Percentiles rank a stretch among this genome's conserved stretches.
phyloP scores from a whole-genome alignment of 352 stramenopile species.

The Globisporangium nodosum region DNA sequence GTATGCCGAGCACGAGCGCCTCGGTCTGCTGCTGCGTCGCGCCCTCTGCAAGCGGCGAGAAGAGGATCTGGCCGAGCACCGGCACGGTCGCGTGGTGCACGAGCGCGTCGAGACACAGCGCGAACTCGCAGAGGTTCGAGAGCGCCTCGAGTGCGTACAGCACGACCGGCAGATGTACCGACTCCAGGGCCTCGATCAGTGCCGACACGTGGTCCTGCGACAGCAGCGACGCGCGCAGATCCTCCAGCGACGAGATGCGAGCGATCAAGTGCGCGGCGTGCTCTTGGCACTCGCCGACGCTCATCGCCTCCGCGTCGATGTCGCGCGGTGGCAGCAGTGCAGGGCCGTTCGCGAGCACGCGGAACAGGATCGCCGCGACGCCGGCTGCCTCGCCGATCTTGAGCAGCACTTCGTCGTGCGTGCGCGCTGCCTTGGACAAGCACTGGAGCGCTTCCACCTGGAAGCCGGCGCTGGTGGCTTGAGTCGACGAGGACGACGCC shows the following conservation, averaged over 20 bases:
- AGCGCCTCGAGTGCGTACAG: slow-evolving; percentile 53
- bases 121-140: slow-evolving; percentile 49
- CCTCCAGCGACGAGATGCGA: slow-evolving; percentile 42
- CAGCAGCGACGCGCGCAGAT: slow-evolving; percentile 41
- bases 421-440: slow-evolving; percentile 40
- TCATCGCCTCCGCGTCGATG: neutral
- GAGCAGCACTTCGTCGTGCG: slow-evolving; percentile 61
- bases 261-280: slow-evolving; percentile 60
- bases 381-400: slow-evolving; percentile 47
- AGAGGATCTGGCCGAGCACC: slow-evolving; percentile 68
- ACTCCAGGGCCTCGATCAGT: slow-evolving; percentile 71
- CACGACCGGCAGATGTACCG: slow-evolving; percentile 60
- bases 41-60: slow-evolving; percentile 21
- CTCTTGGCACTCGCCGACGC: slow-evolving; percentile 29
- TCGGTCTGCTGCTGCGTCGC: slow-evolving; percentile 13
- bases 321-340: neutral
- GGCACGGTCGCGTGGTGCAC: slow-evolving; percentile 70
- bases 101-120: slow-evolving; percentile 58
- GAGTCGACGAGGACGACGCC: slow-evolving; percentile 11
- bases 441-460: slow-evolving; percentile 63
- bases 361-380: slow-evolving; percentile 42
- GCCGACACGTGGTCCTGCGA: slow-evolving; percentile 48
- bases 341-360: slow-evolving; percentile 17
- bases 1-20: slow-evolving; percentile 34
- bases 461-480: slow-evolving; percentile 16